Evolutionary conservation across 495 filamentous ascomycete genomes (phyloP).

Genomic region (Tuber melanosporum): DNA sequence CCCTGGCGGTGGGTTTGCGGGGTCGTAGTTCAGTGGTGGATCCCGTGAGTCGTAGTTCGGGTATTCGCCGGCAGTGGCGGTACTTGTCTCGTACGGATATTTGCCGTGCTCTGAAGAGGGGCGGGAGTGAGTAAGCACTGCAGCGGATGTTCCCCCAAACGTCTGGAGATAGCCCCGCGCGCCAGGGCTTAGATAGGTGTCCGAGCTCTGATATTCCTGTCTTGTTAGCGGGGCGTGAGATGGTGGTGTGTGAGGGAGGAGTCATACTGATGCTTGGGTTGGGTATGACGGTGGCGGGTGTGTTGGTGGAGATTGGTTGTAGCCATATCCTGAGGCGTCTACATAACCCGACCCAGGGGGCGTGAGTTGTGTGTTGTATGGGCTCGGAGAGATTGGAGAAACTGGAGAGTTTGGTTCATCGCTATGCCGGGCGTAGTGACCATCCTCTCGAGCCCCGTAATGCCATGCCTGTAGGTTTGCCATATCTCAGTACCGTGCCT

Average conservation of each 20-base stretch:
- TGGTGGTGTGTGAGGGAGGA: not conserved
- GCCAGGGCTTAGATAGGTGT: slow-evolving; percentile 15
- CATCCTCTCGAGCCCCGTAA: not conserved
- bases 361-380: not conserved
- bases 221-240: not conserved
- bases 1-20: slow-evolving; percentile 11
- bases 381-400: not conserved
- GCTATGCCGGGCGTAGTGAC: not conserved
- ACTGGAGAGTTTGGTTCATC: not conserved
- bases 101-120: not conserved
- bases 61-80: slow-evolving; percentile 9
- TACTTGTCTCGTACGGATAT: slow-evolving; percentile 4
- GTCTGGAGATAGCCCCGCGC: slow-evolving; percentile 22
- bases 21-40: slow-evolving; percentile 18
- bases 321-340: not conserved
- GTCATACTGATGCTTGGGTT: not conserved
- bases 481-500: not conserved
- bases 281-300: not conserved
- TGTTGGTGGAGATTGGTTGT: not conserved
- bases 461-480: not conserved
- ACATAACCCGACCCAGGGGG: not conserved
- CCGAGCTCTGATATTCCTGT: not conserved
- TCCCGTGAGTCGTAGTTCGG: slow-evolving; percentile 5
- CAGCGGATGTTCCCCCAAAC: slow-evolving; percentile 21
- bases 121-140: not conserved